phyloP scores from a whole-genome alignment of 495 filamentous ascomycete species.

The Evernia prunastri region DNA sequence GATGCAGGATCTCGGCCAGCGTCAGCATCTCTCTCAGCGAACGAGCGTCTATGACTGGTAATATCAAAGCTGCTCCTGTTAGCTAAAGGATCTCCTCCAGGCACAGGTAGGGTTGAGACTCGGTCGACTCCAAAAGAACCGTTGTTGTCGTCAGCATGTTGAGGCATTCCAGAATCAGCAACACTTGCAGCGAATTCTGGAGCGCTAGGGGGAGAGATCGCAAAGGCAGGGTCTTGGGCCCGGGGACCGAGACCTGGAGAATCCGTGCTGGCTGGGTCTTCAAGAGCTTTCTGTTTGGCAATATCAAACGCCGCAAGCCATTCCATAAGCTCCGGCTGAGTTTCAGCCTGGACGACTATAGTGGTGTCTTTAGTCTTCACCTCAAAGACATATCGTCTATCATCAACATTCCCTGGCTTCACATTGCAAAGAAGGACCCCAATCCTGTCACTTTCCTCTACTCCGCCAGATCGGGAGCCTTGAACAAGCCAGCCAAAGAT shows the following conservation, averaged over 20 bases:
- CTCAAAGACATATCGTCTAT: constrained; percentile 94
- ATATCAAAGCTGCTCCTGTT: constrained; percentile 70
- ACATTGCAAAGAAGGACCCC: constrained; percentile 91
- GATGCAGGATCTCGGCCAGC: constrained; percentile 69
- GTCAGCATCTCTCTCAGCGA: constrained; percentile 52
- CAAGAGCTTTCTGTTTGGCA: constrained; percentile 85
- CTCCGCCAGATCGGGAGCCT: constrained; percentile 72
- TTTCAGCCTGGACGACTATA: constrained; percentile 86
- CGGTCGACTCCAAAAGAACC: constrained; percentile 46
- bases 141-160: constrained; percentile 48
- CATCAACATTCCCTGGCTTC: constrained; percentile 83
- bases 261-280: constrained; percentile 61
- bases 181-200: constrained; percentile 80
- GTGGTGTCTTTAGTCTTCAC: constrained; percentile 96
- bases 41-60: constrained; percentile 39
- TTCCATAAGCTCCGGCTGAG: constrained; percentile 77
- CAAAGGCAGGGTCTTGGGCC: constrained; percentile 74
- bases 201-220: constrained; percentile 80
- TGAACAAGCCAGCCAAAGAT: constrained; percentile 96
- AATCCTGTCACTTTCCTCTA: constrained; percentile 92
- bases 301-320: constrained; percentile 91
- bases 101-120: constrained; percentile 58
- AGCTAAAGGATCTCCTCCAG: constrained; percentile 50
- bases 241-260: constrained; percentile 49
- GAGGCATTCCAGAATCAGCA: constrained; percentile 58